Percentiles rank a stretch among this genome's conserved stretches.
Evolutionary conservation across 805 yeast species (phyloP).

Genomic region (Starmerella sp.): DNA sequence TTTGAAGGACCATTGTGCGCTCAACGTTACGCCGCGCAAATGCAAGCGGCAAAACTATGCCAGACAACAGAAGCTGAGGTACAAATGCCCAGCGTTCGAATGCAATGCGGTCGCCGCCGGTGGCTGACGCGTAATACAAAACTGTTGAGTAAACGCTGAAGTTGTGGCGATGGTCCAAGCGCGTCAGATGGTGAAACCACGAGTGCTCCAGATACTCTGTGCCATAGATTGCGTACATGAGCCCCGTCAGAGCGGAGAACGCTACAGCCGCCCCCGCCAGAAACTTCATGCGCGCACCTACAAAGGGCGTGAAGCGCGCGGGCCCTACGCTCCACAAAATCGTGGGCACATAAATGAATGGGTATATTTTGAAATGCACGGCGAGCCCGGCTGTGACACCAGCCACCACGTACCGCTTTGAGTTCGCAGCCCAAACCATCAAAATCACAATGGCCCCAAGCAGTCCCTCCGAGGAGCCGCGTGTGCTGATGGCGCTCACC

Average conservation of each 20-base stretch:
- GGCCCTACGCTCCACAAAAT: slow-evolving; percentile 38
- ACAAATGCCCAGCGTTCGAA: slow-evolving; percentile 49
- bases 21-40: slow-evolving; percentile 36
- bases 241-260: slow-evolving; percentile 37
- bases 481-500: slow-evolving; percentile 83
- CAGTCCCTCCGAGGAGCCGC: slow-evolving; percentile 89
- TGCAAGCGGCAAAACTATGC: slow-evolving; percentile 45
- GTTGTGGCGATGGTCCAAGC: slow-evolving; percentile 91
- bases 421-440: slow-evolving; percentile 38
- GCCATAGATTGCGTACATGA: slow-evolving; percentile 66
- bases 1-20: slow-evolving; percentile 58
- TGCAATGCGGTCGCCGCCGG: slow-evolving; percentile 19
- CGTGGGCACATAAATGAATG: slow-evolving; percentile 76
- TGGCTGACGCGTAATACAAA: slow-evolving; percentile 34
- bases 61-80: slow-evolving; percentile 64
- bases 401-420: slow-evolving; percentile 31
- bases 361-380: slow-evolving; percentile 85
- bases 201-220: slow-evolving; percentile 64
- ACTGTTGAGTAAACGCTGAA: slow-evolving; percentile 77
- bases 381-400: slow-evolving; percentile 56
- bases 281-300: slow-evolving; percentile 35
- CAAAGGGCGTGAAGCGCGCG: slow-evolving; percentile 27
- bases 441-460: slow-evolving; percentile 65
- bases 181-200: slow-evolving; percentile 66
- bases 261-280: slow-evolving; percentile 34